phyloP scores from a whole-genome alignment of 441 rosid genomes.

The Daphne laureola region DNA sequence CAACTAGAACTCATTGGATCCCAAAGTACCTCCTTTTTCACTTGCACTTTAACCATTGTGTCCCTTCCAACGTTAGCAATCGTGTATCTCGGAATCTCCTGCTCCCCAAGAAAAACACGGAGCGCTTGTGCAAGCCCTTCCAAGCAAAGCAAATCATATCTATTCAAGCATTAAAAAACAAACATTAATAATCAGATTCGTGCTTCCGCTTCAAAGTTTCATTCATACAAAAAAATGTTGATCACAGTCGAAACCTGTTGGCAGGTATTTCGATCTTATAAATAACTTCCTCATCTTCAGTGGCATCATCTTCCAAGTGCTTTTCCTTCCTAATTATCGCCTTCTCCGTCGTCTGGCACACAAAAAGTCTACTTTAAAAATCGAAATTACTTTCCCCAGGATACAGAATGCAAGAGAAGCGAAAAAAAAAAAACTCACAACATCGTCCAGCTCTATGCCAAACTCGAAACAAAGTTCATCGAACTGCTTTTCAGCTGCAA shows the following conservation, averaged over 20 bases:
- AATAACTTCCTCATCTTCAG: slow-evolving; percentile 58
- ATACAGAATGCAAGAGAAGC: not conserved
- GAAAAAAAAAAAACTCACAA: slow-evolving; percentile 45
- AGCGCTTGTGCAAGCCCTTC: slow-evolving; percentile 96
- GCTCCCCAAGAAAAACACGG: slow-evolving; percentile 62
- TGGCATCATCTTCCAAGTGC: slow-evolving; percentile 55
- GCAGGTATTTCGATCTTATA: slow-evolving; percentile 92
- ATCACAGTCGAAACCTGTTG: slow-evolving; percentile 43
- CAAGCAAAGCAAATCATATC: slow-evolving; percentile 93
- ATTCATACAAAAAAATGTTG: not conserved
- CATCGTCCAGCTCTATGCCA: slow-evolving; percentile 93
- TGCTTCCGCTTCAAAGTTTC: not conserved
- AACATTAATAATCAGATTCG: not conserved
- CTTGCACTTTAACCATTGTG: slow-evolving; percentile 59
- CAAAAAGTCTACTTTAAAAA: not conserved
- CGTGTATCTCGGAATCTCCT: slow-evolving; percentile 46
- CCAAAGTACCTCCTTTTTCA: slow-evolving; percentile 58
- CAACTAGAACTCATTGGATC: not conserved
- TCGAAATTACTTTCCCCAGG: not conserved
- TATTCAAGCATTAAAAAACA: slow-evolving; percentile 21
- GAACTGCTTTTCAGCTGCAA: slow-evolving; percentile 60
- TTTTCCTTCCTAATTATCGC: slow-evolving; percentile 82
- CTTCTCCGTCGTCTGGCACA: slow-evolving; percentile 73
- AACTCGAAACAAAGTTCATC: slow-evolving; percentile 86
- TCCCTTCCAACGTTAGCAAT: slow-evolving; percentile 40